Base-by-base conservation (phyloP, 805 yeast genomes). In the Candida sanyiensis region DNA sequence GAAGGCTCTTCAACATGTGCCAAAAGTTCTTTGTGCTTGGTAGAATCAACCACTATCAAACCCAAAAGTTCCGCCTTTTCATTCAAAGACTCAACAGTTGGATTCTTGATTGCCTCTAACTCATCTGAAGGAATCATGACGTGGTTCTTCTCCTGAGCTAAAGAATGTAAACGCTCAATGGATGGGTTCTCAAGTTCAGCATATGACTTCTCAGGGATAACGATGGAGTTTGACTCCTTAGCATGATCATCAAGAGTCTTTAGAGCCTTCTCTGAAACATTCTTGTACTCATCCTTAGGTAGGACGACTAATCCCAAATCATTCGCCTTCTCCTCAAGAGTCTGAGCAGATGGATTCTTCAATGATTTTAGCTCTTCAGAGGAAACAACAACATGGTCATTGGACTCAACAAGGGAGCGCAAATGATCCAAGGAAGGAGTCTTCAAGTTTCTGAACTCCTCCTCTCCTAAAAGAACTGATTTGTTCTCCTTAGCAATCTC, bases 391-490 rank as follows among this genome's bases (percentile, higher is more conserved):
- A 34, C 38, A 12, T 30, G 16, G 11, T 36, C 42, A 12, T 19
- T 10, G 19, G 25, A 36, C 6, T 40, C 3, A 13, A 37, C 38
- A 3, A 31, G 15, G 3, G 29, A 32, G 9, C 32, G 22, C 7
- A 46, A 17, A 2, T 12, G 23, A 6, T 40, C 47, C n/a, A 19
- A 32, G 1, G 50, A 35, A 19, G 53, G 55, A n/a, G 33, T 34
- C 13, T 25, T 3, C 19, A 48, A 21, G 7, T 38, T 5, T 11
- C 43, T 39, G 33, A 40, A 36, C 7, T 43, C 52, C 3, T 33
- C 36, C 8, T 37, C 26, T 1, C 49, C 16, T 15, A 51, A 19
- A 6, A 45, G 13, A 19, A 48, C 38, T 26, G 37, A 33, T 10
- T 24, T 32, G 9, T 36, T 29, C 22, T 35, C 45, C 8, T 20